Percentiles rank a stretch among this genome's conserved stretches.
Conservation (phyloP, 75 land plant genomes). For the Larix kaempferi region DNA sequence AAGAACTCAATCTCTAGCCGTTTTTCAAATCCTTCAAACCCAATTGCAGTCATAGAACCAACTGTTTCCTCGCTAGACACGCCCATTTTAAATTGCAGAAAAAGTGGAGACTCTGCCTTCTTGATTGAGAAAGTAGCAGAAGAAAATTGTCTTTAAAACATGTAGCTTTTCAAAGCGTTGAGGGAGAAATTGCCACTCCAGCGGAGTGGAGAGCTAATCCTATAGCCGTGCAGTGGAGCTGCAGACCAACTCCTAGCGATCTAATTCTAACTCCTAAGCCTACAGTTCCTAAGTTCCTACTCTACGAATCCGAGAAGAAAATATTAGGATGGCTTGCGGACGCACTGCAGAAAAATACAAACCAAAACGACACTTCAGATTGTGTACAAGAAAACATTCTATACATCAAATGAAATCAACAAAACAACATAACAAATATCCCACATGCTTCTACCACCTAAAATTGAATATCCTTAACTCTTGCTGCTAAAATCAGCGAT, state of each 20-base stretch:
- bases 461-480: not conserved
- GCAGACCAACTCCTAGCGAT: not conserved
- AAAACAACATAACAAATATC: too few relatives aligned
- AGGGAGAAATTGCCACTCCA: conserved; percentile 14
- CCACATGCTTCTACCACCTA: not conserved
- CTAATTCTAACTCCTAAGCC: not conserved
- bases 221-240: conserved; percentile 3
- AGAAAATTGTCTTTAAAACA: not conserved
- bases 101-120: too few relatives aligned
- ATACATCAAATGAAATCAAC: not conserved
- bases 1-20: conserved; percentile 58
- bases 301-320: conserved; percentile 10
- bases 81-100: not conserved
- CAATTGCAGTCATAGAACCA: conserved; percentile 34
- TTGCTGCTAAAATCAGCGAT: not conserved
- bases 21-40: conserved; percentile 74
- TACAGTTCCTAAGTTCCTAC: not conserved
- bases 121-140: not conserved
- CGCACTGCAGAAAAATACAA: conserved; percentile 55
- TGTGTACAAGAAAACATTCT: not conserved
- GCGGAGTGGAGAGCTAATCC: conserved; percentile 5
- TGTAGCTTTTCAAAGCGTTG: conserved; percentile 6
- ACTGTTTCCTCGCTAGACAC: conserved; percentile 1
- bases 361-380: not conserved
- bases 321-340: conserved; percentile 80